Evolutionary conservation across 768 basidiomycete genomes (phyloP), one percentile per base, ranked within the genome.

Genomic region (Naganishia onofrii): DNA sequence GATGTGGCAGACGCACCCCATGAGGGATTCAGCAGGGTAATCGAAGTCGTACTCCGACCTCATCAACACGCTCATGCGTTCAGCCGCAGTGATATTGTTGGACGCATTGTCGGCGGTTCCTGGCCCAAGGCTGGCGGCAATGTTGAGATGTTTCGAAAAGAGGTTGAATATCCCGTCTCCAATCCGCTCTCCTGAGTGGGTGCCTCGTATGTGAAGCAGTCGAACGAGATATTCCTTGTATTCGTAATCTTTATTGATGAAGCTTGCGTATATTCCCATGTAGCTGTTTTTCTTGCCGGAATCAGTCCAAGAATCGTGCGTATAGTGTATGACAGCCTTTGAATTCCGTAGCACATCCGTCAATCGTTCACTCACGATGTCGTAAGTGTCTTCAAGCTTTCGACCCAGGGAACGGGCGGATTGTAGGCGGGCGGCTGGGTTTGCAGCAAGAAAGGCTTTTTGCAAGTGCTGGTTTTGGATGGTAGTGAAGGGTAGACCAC

Each of bases 21-120:
- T 21, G 28, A 56, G 28, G 10, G 32, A 17, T 26, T 32, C 19
- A 29, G 28, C 3, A 17, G 55, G 55, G 3, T 9, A 32, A 32
- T 56, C 55, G 55, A 9, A 21, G 19, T 19, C 17, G 8, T 29
- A 32, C 29, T 56, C 55, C 28, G 55, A 56, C 28, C 13, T 28
- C 28, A 58, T 3, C 17, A 58, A 36, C 23, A n/a, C 34, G 21
- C 5, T 5, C 4, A 58, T 19, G 17, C 57, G 57, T n/a, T 58
- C 57, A 9, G 57, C 57, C 2, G 34, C 57, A n/a, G 57, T 28
- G 21, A n/a, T n/a, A 28, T 58, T 36, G 32, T 38, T 58, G 31
- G 57, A 58, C n/a, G 57, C 57, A 28, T 58, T 58, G 29, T 58
- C 57, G 1, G 21, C 57, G 34, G 57, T 58, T 34, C 57, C 32